phyloP scores from a whole-genome alignment of 2,329 filamentous ascomycete species.

The Alternaria tenuissima region DNA sequence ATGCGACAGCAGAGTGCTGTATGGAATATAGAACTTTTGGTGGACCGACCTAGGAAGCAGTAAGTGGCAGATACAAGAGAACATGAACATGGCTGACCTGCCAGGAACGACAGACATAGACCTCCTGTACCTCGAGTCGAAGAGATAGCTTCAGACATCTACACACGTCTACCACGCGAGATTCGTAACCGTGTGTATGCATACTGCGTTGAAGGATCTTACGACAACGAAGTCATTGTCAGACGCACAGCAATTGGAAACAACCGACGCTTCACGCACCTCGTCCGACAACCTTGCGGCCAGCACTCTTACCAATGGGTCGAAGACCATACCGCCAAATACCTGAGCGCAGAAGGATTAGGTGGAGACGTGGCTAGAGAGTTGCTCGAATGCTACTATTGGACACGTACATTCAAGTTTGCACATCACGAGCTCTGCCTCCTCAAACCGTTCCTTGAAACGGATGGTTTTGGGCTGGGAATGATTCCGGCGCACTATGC shows the following conservation, averaged over 20 bases:
- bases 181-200: conserved; percentile 30
- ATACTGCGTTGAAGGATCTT: conserved; percentile 26
- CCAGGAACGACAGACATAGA: conserved; percentile 1
- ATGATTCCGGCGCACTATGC: conserved; percentile 21
- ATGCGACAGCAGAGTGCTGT: background rate
- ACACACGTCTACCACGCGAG: conserved; percentile 28
- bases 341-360: conserved; percentile 4
- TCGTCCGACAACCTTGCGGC: conserved; percentile 23
- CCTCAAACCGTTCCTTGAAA: conserved; percentile 21
- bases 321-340: conserved; percentile 22
- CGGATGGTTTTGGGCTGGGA: conserved; percentile 18
- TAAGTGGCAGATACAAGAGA: background rate
- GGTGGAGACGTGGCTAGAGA: conserved; percentile 19
- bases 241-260: conserved; percentile 11
- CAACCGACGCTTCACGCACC: conserved; percentile 9
- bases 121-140: background rate
- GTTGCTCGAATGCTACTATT: conserved; percentile 31
- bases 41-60: background rate
- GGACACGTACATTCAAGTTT: conserved; percentile 31
- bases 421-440: conserved; percentile 24
- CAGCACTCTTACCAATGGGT: conserved; percentile 28
- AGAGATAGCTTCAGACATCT: conserved; percentile 8
- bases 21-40: background rate
- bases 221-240: conserved; percentile 33
- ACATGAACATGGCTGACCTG: conserved; percentile 2